These are phyloP conservation scores for Cotoneaster glaucophyllus DNA, from an alignment of 306 rosid species.

Conservation along the genomic window DNA sequence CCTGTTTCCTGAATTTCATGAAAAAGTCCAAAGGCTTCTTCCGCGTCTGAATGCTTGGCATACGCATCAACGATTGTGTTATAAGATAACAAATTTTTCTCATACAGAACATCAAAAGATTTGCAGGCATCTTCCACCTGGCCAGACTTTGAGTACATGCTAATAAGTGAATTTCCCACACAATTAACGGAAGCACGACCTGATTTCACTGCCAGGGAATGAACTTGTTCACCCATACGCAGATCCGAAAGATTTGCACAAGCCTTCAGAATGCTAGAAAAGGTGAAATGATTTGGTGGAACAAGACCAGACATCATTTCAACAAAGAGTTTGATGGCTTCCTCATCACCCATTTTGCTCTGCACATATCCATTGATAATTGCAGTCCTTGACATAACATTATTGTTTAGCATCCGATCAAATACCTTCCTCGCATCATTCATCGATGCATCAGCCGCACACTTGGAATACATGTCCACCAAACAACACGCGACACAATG, in stretches of 20 bases:
- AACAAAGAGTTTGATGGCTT: slow-evolving; percentile 6
- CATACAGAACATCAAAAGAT: slow-evolving; percentile 16
- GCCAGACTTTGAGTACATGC: slow-evolving; percentile 8
- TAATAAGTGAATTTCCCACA: slow-evolving; percentile 15
- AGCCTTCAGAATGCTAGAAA: slow-evolving; percentile 21
- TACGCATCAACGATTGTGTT: slow-evolving; percentile 9
- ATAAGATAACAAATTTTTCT: slow-evolving; percentile 18
- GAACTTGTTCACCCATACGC: slow-evolving; percentile 10
- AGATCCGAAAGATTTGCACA: slow-evolving; percentile 11
- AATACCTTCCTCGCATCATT: slow-evolving; percentile 16
- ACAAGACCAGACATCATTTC: slow-evolving; percentile 7
- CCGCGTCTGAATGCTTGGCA: not conserved
- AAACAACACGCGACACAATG: slow-evolving; percentile 18
- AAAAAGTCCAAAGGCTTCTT: slow-evolving; percentile 13
- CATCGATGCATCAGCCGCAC: not conserved
- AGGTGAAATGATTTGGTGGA: slow-evolving; percentile 18
- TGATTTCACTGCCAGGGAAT: slow-evolving; percentile 15
- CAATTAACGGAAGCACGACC: slow-evolving; percentile 14
- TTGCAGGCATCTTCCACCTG: slow-evolving; percentile 15
- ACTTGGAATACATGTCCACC: slow-evolving; percentile 21
- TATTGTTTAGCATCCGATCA: slow-evolving; percentile 9
- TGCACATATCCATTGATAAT: slow-evolving; percentile 17
- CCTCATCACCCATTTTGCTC: not conserved
- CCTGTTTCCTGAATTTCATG: slow-evolving; percentile 12
- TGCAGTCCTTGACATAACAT: slow-evolving; percentile 22